Evolutionary conservation across 805 yeast genomes (phyloP), one percentile per base, ranked within the genome.

Genomic region (Sugiyamaella lignohabitans): DNA sequence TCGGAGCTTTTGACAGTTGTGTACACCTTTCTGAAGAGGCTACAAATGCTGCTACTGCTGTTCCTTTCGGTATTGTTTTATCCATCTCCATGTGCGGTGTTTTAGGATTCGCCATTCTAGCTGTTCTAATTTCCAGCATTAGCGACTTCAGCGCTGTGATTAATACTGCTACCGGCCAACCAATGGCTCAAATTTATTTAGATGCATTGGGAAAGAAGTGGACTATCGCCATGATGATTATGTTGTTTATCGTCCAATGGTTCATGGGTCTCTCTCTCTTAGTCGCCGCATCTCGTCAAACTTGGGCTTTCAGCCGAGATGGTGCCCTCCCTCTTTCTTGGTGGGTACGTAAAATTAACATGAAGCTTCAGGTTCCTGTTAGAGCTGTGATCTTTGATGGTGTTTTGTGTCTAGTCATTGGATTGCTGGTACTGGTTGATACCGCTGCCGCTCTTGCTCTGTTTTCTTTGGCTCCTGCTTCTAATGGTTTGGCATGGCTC

Each of bases 221-320:
- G 84, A 81, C 87, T 14, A 64, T 80, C 40, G 82, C 81, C 0
- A 70, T 80, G 52, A 76, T 81, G 80, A 54, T 77, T 2, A 54
- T 81, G 43, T 74, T 79, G 59, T 73, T 79, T 8, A 59, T 72
- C 50, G 78, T 84, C 20, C 86, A 80, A 60, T 79, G 75, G 62
- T 64, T 80, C 45, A 82, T 81, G 86, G 83, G 84, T 16, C 71
- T 77, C 20, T 77, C 83, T 2, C 72, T 76, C 45, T 66, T 80
- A 40, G 72, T 80, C 40, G 86, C 87, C 6, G 73, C 76, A 4
- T 80, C 86, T 3, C 74, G 88, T 62, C 87, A 82, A 61, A 71
- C 80, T 42, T 82, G 84, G 79, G 87, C 87, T 1, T 80, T 82
- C 62, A 79, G 86, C 37, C 75, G 91, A 66, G 91, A 83, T 61